phyloP scores from a whole-genome alignment of 2,329 filamentous ascomycete genomes.

The Zalaria obscura region DNA sequence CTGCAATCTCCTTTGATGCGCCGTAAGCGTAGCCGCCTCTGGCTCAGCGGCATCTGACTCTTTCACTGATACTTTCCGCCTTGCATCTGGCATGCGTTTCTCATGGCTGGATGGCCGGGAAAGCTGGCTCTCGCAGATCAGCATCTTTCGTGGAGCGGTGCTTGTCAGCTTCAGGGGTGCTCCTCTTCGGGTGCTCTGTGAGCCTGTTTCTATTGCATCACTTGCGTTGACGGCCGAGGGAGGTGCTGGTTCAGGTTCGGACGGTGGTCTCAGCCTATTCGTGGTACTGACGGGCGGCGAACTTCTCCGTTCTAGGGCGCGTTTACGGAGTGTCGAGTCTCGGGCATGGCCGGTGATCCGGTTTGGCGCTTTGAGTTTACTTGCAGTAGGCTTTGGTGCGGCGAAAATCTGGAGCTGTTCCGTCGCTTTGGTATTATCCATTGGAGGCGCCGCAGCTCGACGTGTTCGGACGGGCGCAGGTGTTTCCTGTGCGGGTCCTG shows the following conservation, averaged over 20 bases:
- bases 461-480: not conserved
- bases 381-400: no score
- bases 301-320: not conserved
- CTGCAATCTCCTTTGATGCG: slow-evolving; percentile 12
- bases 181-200: slow-evolving; percentile 5
- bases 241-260: not conserved
- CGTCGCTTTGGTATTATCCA: not conserved
- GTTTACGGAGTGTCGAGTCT: not conserved
- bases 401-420: no score
- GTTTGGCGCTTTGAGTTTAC: not conserved
- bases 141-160: slow-evolving; percentile 24
- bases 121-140: slow-evolving; percentile 26
- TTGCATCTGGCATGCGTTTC: no score
- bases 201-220: not conserved
- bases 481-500: not conserved
- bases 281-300: not conserved
- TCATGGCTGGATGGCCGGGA: slow-evolving; percentile 1
- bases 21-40: not conserved
- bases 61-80: slow-evolving; percentile 8
- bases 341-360: not conserved
- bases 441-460: not conserved
- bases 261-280: not conserved
- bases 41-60: slow-evolving; percentile 1
- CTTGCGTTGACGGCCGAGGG: not conserved
- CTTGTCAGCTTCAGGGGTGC: slow-evolving; percentile 24